A percentile compares a stretch with the other conserved stretches of the same genome.
Evolutionary conservation across 345 rosid species (phyloP).

Genomic region (Capsella bursapastoris): DNA sequence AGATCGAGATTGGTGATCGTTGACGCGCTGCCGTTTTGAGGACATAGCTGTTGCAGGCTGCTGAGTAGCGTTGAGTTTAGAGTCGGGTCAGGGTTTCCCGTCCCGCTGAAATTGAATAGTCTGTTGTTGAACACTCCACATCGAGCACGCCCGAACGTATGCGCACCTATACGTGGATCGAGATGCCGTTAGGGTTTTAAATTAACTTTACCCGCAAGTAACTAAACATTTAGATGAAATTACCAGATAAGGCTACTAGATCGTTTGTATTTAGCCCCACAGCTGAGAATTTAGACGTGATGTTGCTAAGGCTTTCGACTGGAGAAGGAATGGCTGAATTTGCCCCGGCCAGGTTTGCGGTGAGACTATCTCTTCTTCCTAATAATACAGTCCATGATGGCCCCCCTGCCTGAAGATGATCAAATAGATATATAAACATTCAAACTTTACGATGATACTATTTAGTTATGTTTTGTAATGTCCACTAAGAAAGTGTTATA

Average conservation of each 20-base stretch:
- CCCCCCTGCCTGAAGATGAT: conserved; percentile 45
- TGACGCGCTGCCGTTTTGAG: conserved; percentile 48
- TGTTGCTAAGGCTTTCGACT: conserved; percentile 31
- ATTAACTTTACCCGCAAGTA: conserved; percentile 5
- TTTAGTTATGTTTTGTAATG: not conserved
- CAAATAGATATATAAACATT: not conserved
- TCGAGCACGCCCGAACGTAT: conserved; percentile 67
- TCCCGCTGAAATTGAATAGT: conserved; percentile 53
- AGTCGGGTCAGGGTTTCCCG: conserved; percentile 45
- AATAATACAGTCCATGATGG: conserved; percentile 44
- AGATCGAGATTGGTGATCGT: conserved; percentile 51
- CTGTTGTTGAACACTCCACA: conserved; percentile 50
- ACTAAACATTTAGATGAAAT: conserved; percentile 9
- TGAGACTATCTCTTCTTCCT: conserved; percentile 47
- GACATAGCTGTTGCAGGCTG: conserved; percentile 54
- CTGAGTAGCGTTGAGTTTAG: conserved; percentile 50
- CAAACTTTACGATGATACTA: not conserved
- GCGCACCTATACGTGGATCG: conserved; percentile 52
- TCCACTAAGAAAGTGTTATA: not conserved
- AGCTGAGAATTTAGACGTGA: conserved; percentile 37
- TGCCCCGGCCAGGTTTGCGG: conserved; percentile 40
- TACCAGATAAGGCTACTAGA: conserved; percentile 44
- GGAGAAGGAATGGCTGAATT: conserved; percentile 40
- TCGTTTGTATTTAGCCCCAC: conserved; percentile 42
- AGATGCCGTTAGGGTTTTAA: conserved; percentile 5